A percentile compares a stretch with the other conserved stretches of the same genome.
These are phyloP conservation scores for Tuctoria greenei DNA, from an alignment of 176 grass and related monocot species.

Conservation along the genomic window DNA sequence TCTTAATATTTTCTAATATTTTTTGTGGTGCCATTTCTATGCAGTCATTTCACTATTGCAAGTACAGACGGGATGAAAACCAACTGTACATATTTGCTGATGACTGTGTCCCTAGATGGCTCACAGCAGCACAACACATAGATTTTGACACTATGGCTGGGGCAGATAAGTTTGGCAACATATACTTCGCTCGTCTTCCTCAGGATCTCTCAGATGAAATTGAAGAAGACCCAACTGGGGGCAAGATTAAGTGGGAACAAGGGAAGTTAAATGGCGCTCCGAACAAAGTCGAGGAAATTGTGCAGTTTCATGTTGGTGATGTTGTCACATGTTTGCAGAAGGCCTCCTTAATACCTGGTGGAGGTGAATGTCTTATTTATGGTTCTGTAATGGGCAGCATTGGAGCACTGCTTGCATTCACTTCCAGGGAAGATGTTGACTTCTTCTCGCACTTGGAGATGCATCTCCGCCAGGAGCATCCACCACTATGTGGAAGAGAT, in stretches of 20 bases:
- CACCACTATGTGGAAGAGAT: constrained; percentile 95
- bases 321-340: constrained; percentile 97
- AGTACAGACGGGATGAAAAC: constrained; percentile 96
- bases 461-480: constrained; percentile 98
- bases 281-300: constrained; percentile 98
- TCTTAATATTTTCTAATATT: constrained; percentile 39
- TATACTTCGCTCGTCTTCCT: constrained; percentile 92
- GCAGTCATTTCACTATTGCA: constrained; percentile 99
- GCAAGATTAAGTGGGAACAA: constrained; percentile 97
- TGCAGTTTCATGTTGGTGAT: constrained; percentile 98
- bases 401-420: constrained; percentile 93
- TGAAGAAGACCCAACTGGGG: constrained; percentile 97
- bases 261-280: constrained; percentile 95
- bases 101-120: constrained; percentile 90
- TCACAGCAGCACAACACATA: constrained; percentile 92
- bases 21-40: constrained; percentile 36
- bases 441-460: constrained; percentile 99
- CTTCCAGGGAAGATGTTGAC: constrained; percentile 93
- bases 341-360: constrained; percentile 88
- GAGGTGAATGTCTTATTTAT: constrained; percentile 92
- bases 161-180: constrained; percentile 95
- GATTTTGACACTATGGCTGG: constrained; percentile 99
- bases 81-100: constrained; percentile 97
- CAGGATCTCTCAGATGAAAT: constrained; percentile 98
- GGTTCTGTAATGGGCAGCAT: constrained; percentile 95